Percentiles rank a stretch among this genome's conserved stretches.
Evolutionary conservation across 139 green algal genomes (phyloP).

Genomic region (Chlamydomonas applanata): DNA sequence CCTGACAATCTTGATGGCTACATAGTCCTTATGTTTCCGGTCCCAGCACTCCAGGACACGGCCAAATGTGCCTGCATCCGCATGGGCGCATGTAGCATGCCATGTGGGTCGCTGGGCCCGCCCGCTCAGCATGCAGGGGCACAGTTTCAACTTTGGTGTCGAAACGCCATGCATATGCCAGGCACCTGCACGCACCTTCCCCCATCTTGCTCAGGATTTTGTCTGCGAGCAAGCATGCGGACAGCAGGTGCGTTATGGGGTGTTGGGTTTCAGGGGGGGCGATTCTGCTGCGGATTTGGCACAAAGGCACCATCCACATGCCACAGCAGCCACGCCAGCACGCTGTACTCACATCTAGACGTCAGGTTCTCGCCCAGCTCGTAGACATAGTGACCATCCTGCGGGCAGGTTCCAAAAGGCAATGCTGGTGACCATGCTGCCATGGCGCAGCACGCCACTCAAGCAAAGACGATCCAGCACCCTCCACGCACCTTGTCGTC

Average conservation of each 20-base stretch:
- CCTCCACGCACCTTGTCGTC: constrained; percentile 56
- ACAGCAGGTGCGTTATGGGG: not conserved
- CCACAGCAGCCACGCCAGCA: no score
- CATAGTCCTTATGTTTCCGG: constrained; percentile 74
- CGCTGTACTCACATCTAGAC: constrained; percentile 65
- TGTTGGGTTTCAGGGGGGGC: not conserved
- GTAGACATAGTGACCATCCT: constrained; percentile 85
- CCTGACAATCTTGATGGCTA: constrained; percentile 95
- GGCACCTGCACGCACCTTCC: constrained; percentile 63
- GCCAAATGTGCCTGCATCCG: constrained; percentile 60
- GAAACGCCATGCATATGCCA: not conserved
- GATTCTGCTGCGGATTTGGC: no score
- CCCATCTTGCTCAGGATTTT: constrained; percentile 94
- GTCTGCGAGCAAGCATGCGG: constrained; percentile 51
- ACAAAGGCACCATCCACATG: no score
- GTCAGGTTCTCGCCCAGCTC: constrained; percentile 84
- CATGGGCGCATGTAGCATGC: not conserved
- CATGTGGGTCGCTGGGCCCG: not conserved
- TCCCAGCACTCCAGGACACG: constrained; percentile 97
- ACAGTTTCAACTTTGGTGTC: not conserved
- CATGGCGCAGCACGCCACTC: not conserved
- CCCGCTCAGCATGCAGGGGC: not conserved
- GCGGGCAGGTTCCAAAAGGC: constrained; percentile 7
- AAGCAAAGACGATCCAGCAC: not conserved
- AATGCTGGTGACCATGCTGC: not conserved